These are phyloP conservation scores for Pseudonitzschia pungens DNA, from an alignment of 108 stramenopile genomes.

Conservation along the genomic window DNA sequence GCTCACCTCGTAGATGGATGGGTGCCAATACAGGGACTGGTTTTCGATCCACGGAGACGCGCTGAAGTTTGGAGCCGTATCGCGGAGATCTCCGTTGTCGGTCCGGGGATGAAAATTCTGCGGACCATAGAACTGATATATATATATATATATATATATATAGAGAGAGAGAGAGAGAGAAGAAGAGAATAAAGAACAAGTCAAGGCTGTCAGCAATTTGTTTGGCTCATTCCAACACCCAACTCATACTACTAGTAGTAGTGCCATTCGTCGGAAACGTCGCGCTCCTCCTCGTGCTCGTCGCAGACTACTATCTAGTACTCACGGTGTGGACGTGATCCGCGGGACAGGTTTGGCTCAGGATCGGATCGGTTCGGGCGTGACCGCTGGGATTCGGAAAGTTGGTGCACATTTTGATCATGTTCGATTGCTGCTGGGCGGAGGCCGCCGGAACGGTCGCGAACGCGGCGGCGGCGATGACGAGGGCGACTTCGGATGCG, in stretches of 20 bases:
- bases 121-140: slow-evolving; percentile 23
- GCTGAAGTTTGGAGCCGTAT: slow-evolving; percentile 8
- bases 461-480: no score
- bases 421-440: not conserved
- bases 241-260: no score
- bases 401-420: slow-evolving; percentile 22
- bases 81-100: slow-evolving; percentile 6
- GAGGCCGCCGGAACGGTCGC: no score
- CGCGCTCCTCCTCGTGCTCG: no score
- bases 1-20: slow-evolving; percentile 13
- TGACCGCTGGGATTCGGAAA: slow-evolving; percentile 17
- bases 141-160: no score
- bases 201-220: no score
- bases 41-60: slow-evolving; percentile 22
- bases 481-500: no score
- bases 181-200: no score
- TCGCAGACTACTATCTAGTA: no score
- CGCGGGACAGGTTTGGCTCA: not conserved
- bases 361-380: slow-evolving; percentile 26
- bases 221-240: no score
- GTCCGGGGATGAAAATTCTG: slow-evolving; percentile 31
- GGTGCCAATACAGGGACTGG: slow-evolving; percentile 21
- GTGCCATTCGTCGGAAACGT: no score
- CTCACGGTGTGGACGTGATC: slow-evolving; percentile 23
- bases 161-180: no score